Evolutionary conservation across 23 red algal genomes (phyloP), one percentile per base, ranked within the genome.

Genomic region (Chondrus crispus): DNA sequence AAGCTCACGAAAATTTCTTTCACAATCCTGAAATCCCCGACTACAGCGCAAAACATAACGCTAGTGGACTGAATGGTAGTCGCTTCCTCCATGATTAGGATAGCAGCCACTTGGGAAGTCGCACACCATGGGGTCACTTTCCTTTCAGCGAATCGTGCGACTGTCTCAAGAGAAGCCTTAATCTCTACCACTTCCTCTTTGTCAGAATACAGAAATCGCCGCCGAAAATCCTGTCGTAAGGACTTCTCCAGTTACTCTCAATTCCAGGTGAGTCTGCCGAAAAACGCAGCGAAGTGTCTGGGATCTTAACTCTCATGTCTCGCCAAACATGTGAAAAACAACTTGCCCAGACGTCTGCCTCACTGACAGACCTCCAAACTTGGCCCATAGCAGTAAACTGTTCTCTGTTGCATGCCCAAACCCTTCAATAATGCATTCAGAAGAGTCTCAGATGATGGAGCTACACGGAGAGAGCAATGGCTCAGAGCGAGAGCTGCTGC

Each of bases 301-400:
- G 44, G 18, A 49, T 41, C 46, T 30, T 50, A 48, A 86, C 62
- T 72, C 82, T 62, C 82, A 86, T 86, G 26, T 71, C 82, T 46
- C 62, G n/a, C 82, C 82, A 86, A 18, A 86, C 26, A 70, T 72
- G 82, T 39, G 30, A 55, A 71, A 86, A 86, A 62, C 82, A 86
- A 13, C 46, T 48, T n/a, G 70, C 50, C 82, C 82, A 86, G n/a
- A 72, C 51, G 62, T 86, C 82, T 41, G 62, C 82, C 62, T 86
- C 82, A 32, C 70, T 41, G 29, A 62, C 58, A n/a, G 46, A 86
- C 24, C 60, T 68, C n/a, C 82, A 55, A 30, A 86, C 66, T 26
- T 86, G 82, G 22, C 82, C 82, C 30, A 86, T 14, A 13, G 63
- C 14, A 53, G 35, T 49, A 77, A 48, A 78, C 10, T 78, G 68